Evolutionary conservation across 805 yeast genomes (phyloP).

Genomic region (Ogataea haglerorum): DNA sequence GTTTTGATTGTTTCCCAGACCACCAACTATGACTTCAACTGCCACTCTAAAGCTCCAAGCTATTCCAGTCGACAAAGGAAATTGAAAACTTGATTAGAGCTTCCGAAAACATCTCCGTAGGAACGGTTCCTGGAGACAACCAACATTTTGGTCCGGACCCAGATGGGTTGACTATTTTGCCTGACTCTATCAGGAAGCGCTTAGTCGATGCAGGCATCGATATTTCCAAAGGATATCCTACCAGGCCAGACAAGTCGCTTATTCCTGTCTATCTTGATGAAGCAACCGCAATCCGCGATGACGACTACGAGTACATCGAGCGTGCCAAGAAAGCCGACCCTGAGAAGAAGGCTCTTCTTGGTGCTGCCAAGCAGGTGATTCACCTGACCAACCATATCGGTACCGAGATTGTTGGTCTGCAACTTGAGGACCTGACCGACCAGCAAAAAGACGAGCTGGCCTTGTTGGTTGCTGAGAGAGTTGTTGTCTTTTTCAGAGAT

Average conservation of each 20-base stretch:
- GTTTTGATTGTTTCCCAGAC: no score
- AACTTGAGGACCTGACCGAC: slow-evolving; percentile 39
- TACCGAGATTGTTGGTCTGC: slow-evolving; percentile 48
- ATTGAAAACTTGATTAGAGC: slow-evolving; percentile 21
- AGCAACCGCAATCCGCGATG: slow-evolving; percentile 35
- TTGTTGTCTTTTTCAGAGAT: slow-evolving; percentile 47
- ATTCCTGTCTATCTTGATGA: slow-evolving; percentile 40
- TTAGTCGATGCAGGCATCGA: slow-evolving; percentile 36
- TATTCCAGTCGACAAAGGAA: slow-evolving; percentile 18
- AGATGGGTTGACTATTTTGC: slow-evolving; percentile 27
- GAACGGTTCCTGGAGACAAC: slow-evolving; percentile 6
- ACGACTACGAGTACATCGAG: slow-evolving; percentile 33
- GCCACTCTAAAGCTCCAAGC: slow-evolving; percentile 11
- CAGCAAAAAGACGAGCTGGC: slow-evolving; percentile 47
- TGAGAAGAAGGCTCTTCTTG: slow-evolving; percentile 39
- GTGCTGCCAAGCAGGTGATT: slow-evolving; percentile 40
- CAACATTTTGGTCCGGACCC: slow-evolving; percentile 18
- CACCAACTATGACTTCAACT: not conserved
- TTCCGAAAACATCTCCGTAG: slow-evolving; percentile 10
- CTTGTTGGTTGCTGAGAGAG: slow-evolving; percentile 43
- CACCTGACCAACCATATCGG: slow-evolving; percentile 46
- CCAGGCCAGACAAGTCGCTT: slow-evolving; percentile 31
- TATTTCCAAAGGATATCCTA: slow-evolving; percentile 38
- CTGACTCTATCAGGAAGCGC: slow-evolving; percentile 28
- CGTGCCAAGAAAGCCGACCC: slow-evolving; percentile 38